These are phyloP conservation scores for Microascus cirrosus DNA, from an alignment of 2,329 filamentous ascomycete genomes.

Conservation along the genomic window DNA sequence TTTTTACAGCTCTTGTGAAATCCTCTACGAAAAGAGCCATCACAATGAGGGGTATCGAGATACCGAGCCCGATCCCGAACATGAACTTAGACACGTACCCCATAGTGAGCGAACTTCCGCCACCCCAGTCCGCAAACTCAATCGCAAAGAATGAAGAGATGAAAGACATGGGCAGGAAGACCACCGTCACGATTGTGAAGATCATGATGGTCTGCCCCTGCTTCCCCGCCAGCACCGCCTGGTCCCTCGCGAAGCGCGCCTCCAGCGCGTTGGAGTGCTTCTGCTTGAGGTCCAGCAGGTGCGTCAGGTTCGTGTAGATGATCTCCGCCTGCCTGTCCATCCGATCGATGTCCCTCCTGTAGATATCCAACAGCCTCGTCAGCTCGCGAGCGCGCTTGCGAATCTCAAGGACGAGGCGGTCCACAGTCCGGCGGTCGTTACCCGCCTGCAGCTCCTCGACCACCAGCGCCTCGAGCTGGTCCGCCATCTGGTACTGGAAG, in stretches of 20 bases:
- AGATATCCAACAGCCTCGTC: constrained; percentile 15
- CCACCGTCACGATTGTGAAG: constrained; percentile 33
- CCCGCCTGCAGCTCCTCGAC: constrained; percentile 4
- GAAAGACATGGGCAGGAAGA: constrained; percentile 29
- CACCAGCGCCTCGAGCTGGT: background rate
- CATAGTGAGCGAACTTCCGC: constrained; percentile 5
- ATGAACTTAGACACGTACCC: constrained; percentile 5
- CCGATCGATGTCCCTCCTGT: background rate
- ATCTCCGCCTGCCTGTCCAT: constrained; percentile 4
- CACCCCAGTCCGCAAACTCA: constrained; percentile 15
- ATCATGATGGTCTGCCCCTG: constrained; percentile 32
- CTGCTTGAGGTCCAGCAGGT: constrained; percentile 29
- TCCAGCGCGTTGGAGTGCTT: constrained; percentile 33
- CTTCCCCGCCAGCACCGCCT: constrained; percentile 24
- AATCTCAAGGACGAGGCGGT: constrained; percentile 12
- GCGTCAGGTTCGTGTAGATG: constrained; percentile 14
- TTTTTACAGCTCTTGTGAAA: constrained; percentile 7
- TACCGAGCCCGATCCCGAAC: constrained; percentile 5
- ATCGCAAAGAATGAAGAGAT: constrained; percentile 26
- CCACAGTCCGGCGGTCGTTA: background rate
- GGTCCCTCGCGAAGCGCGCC: constrained; percentile 25
- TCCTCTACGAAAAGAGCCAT: constrained; percentile 5
- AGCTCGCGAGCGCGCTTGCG: constrained; percentile 20
- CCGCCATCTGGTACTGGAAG: background rate
- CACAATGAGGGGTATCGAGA: constrained; percentile 6